phyloP scores from a whole-genome alignment of 495 filamentous ascomycete species.

The Astrocystis sublimbata region DNA sequence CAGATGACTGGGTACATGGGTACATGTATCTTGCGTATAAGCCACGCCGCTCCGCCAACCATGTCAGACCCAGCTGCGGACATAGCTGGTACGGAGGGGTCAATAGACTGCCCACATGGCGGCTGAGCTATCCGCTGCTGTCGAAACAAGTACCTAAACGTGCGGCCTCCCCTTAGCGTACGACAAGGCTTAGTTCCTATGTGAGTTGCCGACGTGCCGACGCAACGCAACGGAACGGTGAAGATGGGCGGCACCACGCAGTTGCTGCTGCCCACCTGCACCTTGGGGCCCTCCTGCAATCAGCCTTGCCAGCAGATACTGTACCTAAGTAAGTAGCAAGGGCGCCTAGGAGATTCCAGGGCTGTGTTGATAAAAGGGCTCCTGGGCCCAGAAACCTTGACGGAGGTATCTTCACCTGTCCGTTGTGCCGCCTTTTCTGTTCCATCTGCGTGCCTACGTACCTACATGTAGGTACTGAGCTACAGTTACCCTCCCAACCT shows the following conservation, averaged over 20 bases:
- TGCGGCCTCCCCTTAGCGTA: not conserved
- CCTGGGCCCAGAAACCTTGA: not conserved
- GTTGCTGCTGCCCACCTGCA: not conserved
- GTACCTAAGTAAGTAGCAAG: too few relatives aligned
- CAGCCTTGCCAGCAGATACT: slow-evolving; percentile 8
- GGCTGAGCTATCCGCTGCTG: slow-evolving; percentile 27
- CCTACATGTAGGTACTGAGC: too few relatives aligned
- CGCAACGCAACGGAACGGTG: not conserved
- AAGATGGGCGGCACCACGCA: not conserved
- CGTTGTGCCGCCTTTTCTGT: not conserved
- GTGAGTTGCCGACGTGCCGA: not conserved
- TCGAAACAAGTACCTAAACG: not conserved
- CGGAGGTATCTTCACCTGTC: not conserved
- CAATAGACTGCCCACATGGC: slow-evolving; percentile 31
- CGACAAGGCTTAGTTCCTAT: slow-evolving; percentile 6
- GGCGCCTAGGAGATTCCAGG: not conserved
- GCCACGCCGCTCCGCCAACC: slow-evolving; percentile 7
- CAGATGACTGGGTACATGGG: not conserved
- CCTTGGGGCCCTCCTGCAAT: not conserved
- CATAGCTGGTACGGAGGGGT: not conserved
- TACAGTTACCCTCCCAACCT: not conserved
- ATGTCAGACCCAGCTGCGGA: not conserved
- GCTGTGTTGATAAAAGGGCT: slow-evolving; percentile 9
- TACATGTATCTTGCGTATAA: too few relatives aligned
- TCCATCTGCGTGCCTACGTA: not conserved